These are phyloP conservation scores for Termitomyces sp. DNA, from an alignment of 768 basidiomycete genomes.

Conservation along the genomic window DNA sequence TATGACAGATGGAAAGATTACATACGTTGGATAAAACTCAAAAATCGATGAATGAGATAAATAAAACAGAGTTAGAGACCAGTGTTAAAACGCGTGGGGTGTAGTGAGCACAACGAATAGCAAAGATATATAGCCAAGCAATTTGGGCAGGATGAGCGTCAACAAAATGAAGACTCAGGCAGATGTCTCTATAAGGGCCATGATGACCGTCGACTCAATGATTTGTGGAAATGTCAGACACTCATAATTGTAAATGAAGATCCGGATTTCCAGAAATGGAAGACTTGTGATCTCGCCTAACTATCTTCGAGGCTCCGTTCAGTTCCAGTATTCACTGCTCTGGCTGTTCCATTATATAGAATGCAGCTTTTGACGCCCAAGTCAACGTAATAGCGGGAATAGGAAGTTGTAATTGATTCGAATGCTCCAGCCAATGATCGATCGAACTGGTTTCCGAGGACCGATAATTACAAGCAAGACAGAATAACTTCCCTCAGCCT, in stretches of 20 bases:
- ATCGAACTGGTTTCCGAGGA: background rate
- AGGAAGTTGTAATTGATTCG: background rate
- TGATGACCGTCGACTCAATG: constrained; percentile 1
- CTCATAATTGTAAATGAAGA: background rate
- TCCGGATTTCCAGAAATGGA: constrained; percentile 1
- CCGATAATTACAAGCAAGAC: background rate
- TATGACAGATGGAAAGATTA: background rate
- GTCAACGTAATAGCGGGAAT: background rate
- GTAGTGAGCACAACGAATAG: constrained; percentile 6
- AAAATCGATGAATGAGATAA: background rate
- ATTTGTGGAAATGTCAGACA: background rate
- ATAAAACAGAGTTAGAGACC: background rate
- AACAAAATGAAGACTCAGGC: background rate
- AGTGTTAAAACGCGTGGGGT: background rate
- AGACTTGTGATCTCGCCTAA: background rate
- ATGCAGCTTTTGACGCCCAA: background rate
- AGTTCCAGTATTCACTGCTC: background rate
- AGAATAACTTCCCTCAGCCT: background rate
- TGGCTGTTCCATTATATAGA: background rate
- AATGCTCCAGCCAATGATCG: background rate
- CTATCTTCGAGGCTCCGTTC: too few relatives aligned
- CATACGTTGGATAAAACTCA: background rate
- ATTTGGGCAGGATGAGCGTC: background rate
- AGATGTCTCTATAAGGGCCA: background rate
- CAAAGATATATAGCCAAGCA: background rate